A percentile compares a stretch with the other conserved stretches of the same genome.
These are phyloP conservation scores for Mycena latifolia DNA, from an alignment of 768 basidiomycete species.

Conservation along the genomic window DNA sequence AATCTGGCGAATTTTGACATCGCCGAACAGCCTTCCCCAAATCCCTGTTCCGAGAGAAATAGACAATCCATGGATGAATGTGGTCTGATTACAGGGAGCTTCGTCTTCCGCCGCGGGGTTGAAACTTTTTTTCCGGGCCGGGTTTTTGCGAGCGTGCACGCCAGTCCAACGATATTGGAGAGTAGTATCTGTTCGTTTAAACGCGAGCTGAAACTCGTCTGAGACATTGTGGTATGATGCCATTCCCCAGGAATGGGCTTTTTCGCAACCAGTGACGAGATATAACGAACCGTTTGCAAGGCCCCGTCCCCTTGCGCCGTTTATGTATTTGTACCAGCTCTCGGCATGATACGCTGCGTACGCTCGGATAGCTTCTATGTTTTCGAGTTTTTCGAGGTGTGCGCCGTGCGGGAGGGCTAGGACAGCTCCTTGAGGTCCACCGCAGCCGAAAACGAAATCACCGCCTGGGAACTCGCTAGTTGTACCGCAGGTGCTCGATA, in stretches of 20 bases:
- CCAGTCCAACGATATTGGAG: neutral
- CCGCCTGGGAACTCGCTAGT: slow-evolving; percentile 1
- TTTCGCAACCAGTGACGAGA: slow-evolving; percentile 38
- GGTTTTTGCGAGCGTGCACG: neutral
- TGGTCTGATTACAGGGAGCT: slow-evolving; percentile 10
- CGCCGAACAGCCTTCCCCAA: slow-evolving; percentile 13
- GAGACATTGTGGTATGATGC: slow-evolving; percentile 16
- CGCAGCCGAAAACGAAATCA: neutral
- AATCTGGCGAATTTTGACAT: slow-evolving; percentile 5
- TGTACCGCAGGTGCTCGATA: too few relatives aligned
- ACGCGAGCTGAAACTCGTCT: neutral
- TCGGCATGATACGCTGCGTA: slow-evolving; percentile 29
- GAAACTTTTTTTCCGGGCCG: neutral
- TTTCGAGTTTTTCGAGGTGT: slow-evolving; percentile 13
- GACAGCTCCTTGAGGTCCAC: slow-evolving; percentile 26
- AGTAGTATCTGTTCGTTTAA: neutral
- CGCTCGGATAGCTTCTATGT: slow-evolving; percentile 11
- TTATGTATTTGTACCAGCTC: slow-evolving; percentile 32
- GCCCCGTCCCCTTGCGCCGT: slow-evolving; percentile 4
- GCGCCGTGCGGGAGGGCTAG: slow-evolving; percentile 34
- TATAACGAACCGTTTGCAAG: slow-evolving; percentile 31
- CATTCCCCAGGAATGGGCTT: slow-evolving; percentile 32
- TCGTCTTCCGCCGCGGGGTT: neutral
- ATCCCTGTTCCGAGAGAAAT: slow-evolving; percentile 14
- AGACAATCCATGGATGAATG: slow-evolving; percentile 9